These are phyloP conservation scores for Penicillium decumbens DNA, from an alignment of 2,329 filamentous ascomycete genomes.

Conservation along the genomic window DNA sequence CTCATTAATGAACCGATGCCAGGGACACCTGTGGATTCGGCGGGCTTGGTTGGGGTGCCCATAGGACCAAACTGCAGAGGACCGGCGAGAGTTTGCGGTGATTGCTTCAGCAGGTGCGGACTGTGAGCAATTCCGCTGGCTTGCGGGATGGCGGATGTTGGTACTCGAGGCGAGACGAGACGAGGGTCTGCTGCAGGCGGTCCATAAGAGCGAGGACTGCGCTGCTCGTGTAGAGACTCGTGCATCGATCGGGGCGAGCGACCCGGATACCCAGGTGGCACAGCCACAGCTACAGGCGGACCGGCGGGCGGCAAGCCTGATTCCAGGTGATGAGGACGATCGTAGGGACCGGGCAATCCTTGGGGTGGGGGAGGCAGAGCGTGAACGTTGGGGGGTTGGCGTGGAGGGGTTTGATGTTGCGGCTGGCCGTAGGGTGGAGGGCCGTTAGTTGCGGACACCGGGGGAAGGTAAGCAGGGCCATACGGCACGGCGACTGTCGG, in stretches of 20 bases:
- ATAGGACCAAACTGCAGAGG: slow-evolving; percentile 14
- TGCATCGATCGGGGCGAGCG: slow-evolving; percentile 28
- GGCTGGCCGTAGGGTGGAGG: slow-evolving; percentile 33
- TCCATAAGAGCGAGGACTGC: slow-evolving; percentile 30
- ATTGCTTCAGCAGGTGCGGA: slow-evolving; percentile 28
- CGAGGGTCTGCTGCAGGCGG: slow-evolving; percentile 30
- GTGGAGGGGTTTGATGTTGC: slow-evolving; percentile 22
- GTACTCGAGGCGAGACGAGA: slow-evolving; percentile 33
- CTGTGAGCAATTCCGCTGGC: slow-evolving; percentile 24
- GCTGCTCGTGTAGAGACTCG: slow-evolving; percentile 26
- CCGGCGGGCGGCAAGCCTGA: slow-evolving; percentile 23
- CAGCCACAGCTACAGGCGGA: slow-evolving; percentile 13
- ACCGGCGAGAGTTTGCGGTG: slow-evolving; percentile 12
- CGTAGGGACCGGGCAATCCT: slow-evolving; percentile 29
- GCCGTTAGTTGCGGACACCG: slow-evolving; percentile 29
- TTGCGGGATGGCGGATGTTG: slow-evolving; percentile 22
- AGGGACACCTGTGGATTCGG: slow-evolving; percentile 45
- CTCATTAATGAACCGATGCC: slow-evolving; percentile 50
- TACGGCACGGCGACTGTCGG: slow-evolving; percentile 38
- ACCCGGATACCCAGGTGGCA: slow-evolving; percentile 22
- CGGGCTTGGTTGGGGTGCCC: slow-evolving; percentile 23
- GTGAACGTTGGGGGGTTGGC: slow-evolving; percentile 24
- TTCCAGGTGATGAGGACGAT: slow-evolving; percentile 35
- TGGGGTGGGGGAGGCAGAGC: slow-evolving; percentile 25
- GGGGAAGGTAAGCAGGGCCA: slow-evolving; percentile 35